These are phyloP conservation scores for Galerina sulciceps DNA, from an alignment of 768 basidiomycete genomes.

Conservation along the genomic window DNA sequence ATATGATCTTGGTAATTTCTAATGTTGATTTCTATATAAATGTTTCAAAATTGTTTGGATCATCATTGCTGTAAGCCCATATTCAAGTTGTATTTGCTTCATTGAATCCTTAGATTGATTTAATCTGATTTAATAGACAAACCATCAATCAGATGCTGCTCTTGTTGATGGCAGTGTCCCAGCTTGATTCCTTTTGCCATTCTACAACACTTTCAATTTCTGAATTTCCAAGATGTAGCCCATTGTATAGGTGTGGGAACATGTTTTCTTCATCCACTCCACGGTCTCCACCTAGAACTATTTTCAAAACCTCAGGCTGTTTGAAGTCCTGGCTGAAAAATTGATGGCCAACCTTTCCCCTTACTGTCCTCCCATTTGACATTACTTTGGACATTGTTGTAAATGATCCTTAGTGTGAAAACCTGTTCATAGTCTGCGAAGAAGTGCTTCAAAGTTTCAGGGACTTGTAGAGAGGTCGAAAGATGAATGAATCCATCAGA, in stretches of 20 bases:
- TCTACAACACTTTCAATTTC: slow-evolving; percentile 47
- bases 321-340: background rate
- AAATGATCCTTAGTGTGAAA: slow-evolving; percentile 48
- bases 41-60: background rate
- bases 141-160: slow-evolving; percentile 26
- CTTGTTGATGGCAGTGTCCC: slow-evolving; percentile 23
- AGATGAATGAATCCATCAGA: slow-evolving; percentile 57
- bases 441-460: slow-evolving; percentile 49
- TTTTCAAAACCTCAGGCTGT: background rate
- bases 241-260: slow-evolving; percentile 62
- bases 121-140: slow-evolving; percentile 26
- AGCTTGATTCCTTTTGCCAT: slow-evolving; percentile 23
- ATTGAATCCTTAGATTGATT: no score
- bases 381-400: slow-evolving; percentile 38
- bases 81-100: no score
- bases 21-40: no score
- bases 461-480: slow-evolving; percentile 55
- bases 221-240: slow-evolving; percentile 41
- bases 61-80: background rate
- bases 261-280: slow-evolving; percentile 46
- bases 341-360: slow-evolving; percentile 26
- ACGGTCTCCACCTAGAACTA: slow-evolving; percentile 48
- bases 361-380: slow-evolving; percentile 56
- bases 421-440: slow-evolving; percentile 43
- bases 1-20: no score